Evolutionary conservation across 768 basidiomycete genomes (phyloP).

Genomic region (Fomitopsis serialis): DNA sequence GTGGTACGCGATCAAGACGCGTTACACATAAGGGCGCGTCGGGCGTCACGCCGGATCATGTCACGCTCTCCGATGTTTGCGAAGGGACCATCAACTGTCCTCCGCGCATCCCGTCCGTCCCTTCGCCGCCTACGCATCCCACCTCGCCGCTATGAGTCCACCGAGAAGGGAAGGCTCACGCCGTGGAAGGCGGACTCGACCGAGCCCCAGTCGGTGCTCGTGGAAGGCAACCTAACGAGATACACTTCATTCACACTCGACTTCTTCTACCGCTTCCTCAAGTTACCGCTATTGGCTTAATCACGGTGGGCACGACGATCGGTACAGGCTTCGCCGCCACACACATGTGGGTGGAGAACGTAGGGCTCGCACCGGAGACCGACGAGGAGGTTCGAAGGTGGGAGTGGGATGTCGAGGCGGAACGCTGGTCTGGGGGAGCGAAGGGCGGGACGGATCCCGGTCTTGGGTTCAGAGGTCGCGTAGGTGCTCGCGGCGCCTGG

Average conservation of each 20-base stretch:
- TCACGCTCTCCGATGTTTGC: constrained; percentile 19
- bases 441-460: constrained; percentile 66
- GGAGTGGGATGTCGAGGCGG: constrained; percentile 64
- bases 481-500: constrained; percentile 67
- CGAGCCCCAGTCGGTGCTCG: constrained; percentile 6
- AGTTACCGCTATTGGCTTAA: constrained; percentile 42
- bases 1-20: background rate
- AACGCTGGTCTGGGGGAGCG: constrained; percentile 50
- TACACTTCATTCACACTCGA: constrained; percentile 36
- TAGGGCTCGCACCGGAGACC: constrained; percentile 39
- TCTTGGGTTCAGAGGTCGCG: constrained; percentile 56
- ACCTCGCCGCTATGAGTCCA: constrained; percentile 9
- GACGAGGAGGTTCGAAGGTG: constrained; percentile 52
- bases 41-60: background rate
- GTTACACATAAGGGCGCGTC: background rate
- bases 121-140: background rate
- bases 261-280: constrained; percentile 42
- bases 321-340: constrained; percentile 46
- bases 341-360: constrained; percentile 62
- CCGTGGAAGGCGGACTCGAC: constrained; percentile 1
- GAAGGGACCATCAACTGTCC: constrained; percentile 6
- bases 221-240: constrained; percentile 27
- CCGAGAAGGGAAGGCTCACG: constrained; percentile 2
- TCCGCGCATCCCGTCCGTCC: background rate
- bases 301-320: constrained; percentile 39